Conservation (phyloP, 805 yeast species). For the Barnettozyma salicaria region DNA sequence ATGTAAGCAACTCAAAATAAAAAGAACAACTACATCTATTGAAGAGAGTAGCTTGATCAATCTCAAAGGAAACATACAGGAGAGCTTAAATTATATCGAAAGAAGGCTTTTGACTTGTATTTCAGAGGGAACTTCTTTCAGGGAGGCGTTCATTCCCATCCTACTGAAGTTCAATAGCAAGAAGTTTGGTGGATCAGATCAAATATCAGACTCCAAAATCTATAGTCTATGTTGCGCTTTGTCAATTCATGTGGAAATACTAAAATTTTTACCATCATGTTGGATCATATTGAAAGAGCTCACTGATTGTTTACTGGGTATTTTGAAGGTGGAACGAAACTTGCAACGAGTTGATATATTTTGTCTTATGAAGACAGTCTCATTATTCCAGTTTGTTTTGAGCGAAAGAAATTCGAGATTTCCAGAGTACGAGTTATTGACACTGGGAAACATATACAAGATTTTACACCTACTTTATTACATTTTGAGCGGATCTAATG, state of each 20-base stretch:
- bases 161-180: slow-evolving; percentile 6
- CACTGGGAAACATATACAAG: slow-evolving; percentile 13
- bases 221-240: slow-evolving; percentile 18
- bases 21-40: slow-evolving; percentile 5
- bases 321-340: slow-evolving; percentile 14
- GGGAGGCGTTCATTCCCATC: slow-evolving; percentile 4
- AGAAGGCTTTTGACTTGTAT: slow-evolving; percentile 9
- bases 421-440: slow-evolving; percentile 13
- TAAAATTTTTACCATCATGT: slow-evolving; percentile 12
- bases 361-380: slow-evolving; percentile 16
- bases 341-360: slow-evolving; percentile 14
- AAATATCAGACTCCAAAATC: slow-evolving; percentile 15
- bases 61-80: slow-evolving; percentile 14
- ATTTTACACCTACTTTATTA: slow-evolving; percentile 8
- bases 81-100: slow-evolving; percentile 15
- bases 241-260: slow-evolving; percentile 16
- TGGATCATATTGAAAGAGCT: slow-evolving; percentile 18
- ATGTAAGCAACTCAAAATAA: slow-evolving; percentile 9
- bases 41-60: slow-evolving; percentile 11
- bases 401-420: slow-evolving; percentile 14
- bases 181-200: slow-evolving; percentile 6
- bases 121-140: slow-evolving; percentile 6
- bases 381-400: slow-evolving; percentile 14
- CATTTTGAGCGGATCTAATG: slow-evolving; percentile 19
- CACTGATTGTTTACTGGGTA: slow-evolving; percentile 6